Evolutionary conservation across 2,329 filamentous ascomycete genomes (phyloP), one percentile per base, ranked within the genome.

Genomic region (Botryotinia convoluta): DNA sequence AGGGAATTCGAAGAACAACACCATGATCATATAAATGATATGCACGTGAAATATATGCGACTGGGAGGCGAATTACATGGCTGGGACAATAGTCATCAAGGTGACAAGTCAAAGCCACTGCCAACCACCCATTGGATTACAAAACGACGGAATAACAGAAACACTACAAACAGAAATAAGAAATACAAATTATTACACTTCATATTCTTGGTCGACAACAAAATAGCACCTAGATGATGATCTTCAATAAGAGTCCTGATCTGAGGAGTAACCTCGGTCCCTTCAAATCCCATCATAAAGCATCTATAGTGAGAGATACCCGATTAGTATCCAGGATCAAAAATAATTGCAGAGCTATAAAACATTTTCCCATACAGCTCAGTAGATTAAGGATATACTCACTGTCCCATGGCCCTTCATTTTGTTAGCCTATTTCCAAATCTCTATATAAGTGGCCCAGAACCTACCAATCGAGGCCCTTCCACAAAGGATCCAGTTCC

Each of bases 151-250:
- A 14, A 57, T 14, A 65, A 44, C 35, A 22, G 54, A 72, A 62
- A 63, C n/a, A 32, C 44, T 35, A 57, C 26, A 44, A 59, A 32
- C 37, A 60, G 37, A 39, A 32, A 69, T 35, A 69, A 69, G 54
- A 54, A 70, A 73, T 61, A 44, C 29, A 54, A 61, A 68, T 26
- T 32, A 69, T 69, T 83, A 95, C 93, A 93, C 86, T 93, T 94
- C 71, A 95, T 85, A 77, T 96, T 96, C 84, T 95, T 95, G 75
- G 92, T 92, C 57, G 93, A 95, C 75, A 96, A 84, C 74, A 94
- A 86, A 79, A 98, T 93, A 70, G 94, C 96, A 72, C 96, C 96
- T 65, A 99, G 87, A 81, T 98, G 93, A 81, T 95, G 90, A 77
- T 93, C 88, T 81, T 93, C 90, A 79, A 97, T 96, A 77, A 95